phyloP scores from a whole-genome alignment of 1,139 yeast species.

The Sugiyamaella castrensis region DNA sequence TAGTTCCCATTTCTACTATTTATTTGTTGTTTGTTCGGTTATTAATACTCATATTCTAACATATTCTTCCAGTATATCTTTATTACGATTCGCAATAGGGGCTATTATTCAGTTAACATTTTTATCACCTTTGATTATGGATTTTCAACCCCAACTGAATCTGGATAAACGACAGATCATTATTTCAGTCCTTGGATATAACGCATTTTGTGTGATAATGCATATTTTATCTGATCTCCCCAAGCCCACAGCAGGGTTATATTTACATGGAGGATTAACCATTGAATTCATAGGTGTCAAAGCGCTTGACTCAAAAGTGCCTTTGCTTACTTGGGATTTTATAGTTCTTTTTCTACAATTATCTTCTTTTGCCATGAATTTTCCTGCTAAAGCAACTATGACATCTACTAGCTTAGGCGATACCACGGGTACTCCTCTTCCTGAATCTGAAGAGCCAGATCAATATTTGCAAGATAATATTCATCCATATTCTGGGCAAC shows the following conservation, averaged over 20 bases:
- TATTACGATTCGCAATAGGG: constrained; percentile 27
- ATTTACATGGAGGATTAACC: constrained; percentile 37
- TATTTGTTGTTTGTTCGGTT: too few relatives aligned
- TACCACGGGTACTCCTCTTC: neutral
- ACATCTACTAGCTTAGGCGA: neutral
- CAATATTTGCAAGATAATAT: constrained; percentile 5
- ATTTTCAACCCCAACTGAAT: constrained; percentile 21
- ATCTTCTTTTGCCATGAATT: constrained; percentile 25
- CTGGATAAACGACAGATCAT: constrained; percentile 27
- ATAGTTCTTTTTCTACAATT: constrained; percentile 27
- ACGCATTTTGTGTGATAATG: constrained; percentile 21
- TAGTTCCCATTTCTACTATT: too few relatives aligned
- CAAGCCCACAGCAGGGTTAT: constrained; percentile 22
- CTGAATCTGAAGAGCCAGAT: neutral
- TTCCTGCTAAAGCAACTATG: constrained; percentile 17
- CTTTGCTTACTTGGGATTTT: constrained; percentile 29
- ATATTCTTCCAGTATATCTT: constrained; percentile 19
- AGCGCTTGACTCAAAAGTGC: constrained; percentile 23
- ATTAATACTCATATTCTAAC: too few relatives aligned
- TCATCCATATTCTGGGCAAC: constrained; percentile 26
- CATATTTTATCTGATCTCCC: constrained; percentile 22
- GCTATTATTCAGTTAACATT: constrained; percentile 27
- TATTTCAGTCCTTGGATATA: constrained; percentile 22
- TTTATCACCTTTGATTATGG: constrained; percentile 25
- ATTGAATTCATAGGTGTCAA: constrained; percentile 38